phyloP scores from a whole-genome alignment of 1,139 yeast species.

The Pichiaceae sp. region DNA sequence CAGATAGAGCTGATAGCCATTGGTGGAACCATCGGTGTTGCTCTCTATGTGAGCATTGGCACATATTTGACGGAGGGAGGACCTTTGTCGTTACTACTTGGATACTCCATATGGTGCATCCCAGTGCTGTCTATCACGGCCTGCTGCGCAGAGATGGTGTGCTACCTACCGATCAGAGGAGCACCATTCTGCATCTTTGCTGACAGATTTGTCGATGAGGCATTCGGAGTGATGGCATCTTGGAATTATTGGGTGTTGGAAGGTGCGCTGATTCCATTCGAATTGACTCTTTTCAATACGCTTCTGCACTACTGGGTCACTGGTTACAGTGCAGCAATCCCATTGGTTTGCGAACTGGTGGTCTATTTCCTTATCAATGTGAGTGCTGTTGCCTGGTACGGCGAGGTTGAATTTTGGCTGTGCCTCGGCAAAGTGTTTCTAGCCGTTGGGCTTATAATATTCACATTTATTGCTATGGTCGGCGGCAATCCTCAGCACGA shows the following conservation, averaged over 20 bases:
- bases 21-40: conserved; percentile 85
- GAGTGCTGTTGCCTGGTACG: conserved; percentile 43
- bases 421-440: conserved; percentile 41
- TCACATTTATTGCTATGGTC: conserved; percentile 46
- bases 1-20: conserved; percentile 73
- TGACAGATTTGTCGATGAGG: conserved; percentile 46
- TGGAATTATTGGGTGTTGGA: conserved; percentile 48
- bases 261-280: conserved; percentile 45
- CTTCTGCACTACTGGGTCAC: conserved; percentile 47
- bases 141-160: conserved; percentile 48
- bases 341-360: conserved; percentile 37
- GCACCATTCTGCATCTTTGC: conserved; percentile 49
- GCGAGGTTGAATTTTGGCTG: conserved; percentile 48
- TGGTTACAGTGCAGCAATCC: conserved; percentile 44
- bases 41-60: conserved; percentile 68
- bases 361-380: conserved; percentile 38
- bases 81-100: conserved; percentile 66
- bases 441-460: conserved; percentile 40
- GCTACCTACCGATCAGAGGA: conserved; percentile 37
- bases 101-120: conserved; percentile 49
- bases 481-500: conserved; percentile 44
- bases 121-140: conserved; percentile 32
- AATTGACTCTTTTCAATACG: conserved; percentile 45
- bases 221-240: conserved; percentile 43
- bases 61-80: conserved; percentile 64